Evolutionary conservation across 108 stramenopile genomes (phyloP).

Genomic region (Parietichytrium sp.): DNA sequence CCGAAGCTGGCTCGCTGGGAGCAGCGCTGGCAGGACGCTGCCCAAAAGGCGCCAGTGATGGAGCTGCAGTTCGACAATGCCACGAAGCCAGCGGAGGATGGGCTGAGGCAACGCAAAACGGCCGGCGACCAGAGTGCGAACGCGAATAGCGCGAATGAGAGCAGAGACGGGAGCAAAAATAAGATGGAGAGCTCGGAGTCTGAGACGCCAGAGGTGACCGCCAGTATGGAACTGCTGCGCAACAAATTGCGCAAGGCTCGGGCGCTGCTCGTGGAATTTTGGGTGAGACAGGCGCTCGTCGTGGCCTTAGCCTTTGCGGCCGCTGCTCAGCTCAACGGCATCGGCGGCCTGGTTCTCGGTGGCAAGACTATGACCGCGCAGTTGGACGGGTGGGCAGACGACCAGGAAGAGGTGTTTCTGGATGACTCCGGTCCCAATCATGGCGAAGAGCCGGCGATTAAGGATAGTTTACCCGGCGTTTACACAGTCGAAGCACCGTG

Average conservation of each 20-base stretch:
- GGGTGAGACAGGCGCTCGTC: neutral
- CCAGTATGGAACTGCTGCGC: neutral
- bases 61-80: too few species aligned
- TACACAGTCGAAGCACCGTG: too few species aligned
- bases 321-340: neutral
- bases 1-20: conserved; percentile 23
- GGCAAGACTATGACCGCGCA: too few species aligned
- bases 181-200: neutral
- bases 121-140: neutral
- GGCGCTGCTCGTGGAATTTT: neutral
- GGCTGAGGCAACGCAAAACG: neutral
- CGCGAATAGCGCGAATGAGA: too few species aligned
- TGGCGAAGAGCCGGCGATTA: neutral
- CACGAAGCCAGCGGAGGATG: too few species aligned
- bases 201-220: neutral
- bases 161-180: neutral
- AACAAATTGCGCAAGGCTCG: neutral
- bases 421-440: neutral
- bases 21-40: neutral
- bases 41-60: neutral
- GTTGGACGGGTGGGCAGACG: neutral
- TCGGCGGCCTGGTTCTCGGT: neutral
- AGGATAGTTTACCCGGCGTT: neutral
- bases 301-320: neutral
- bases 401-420: neutral